phyloP scores from a whole-genome alignment of 2,329 filamentous ascomycete species.

The Penicillium sp. region DNA sequence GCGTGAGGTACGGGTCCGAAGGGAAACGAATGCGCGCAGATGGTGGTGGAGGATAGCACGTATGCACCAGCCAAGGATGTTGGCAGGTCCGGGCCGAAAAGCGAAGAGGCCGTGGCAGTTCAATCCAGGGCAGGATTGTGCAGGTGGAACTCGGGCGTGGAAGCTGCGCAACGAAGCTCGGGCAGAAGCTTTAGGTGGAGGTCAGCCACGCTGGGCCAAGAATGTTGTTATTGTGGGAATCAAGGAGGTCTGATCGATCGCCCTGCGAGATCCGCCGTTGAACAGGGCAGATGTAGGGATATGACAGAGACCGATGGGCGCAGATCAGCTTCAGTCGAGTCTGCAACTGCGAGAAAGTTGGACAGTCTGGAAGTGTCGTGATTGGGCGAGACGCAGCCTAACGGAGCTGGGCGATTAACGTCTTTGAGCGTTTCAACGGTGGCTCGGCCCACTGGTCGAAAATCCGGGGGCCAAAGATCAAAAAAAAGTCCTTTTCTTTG shows the following conservation, averaged over 20 bases:
- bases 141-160: constrained; percentile 7
- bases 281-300: background rate
- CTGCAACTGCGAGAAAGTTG: constrained; percentile 17
- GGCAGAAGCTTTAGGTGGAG: constrained; percentile 6
- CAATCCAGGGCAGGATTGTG: constrained; percentile 8
- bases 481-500: background rate
- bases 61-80: background rate
- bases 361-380: constrained; percentile 27
- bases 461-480: background rate
- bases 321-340: constrained; percentile 11
- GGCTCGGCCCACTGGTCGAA: constrained; percentile 9
- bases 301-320: background rate
- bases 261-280: background rate
- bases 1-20: background rate
- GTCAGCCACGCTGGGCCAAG: constrained; percentile 1
- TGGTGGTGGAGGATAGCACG: background rate
- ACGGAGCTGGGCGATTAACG: constrained; percentile 23
- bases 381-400: constrained; percentile 25
- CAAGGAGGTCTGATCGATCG: constrained; percentile 2
- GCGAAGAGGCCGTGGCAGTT: constrained; percentile 3
- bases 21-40: background rate
- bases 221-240: constrained; percentile 13
- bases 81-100: background rate
- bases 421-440: constrained; percentile 10
- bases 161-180: constrained; percentile 18